Evolutionary conservation across 352 stramenopile species (phyloP).

Genomic region (Peronospora farinosa): DNA sequence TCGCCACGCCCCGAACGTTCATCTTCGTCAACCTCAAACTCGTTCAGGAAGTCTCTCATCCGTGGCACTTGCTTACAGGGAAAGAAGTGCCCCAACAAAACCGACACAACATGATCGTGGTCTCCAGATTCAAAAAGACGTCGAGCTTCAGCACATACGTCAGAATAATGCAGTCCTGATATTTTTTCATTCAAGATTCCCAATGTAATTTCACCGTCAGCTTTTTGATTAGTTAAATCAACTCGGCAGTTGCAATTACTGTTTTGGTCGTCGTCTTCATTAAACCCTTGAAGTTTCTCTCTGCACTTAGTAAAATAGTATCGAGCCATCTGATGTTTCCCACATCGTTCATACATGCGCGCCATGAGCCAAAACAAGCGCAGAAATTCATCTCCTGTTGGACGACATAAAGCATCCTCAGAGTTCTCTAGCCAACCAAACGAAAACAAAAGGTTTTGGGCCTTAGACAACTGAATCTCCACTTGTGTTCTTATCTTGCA

Average conservation of each 20-base stretch:
- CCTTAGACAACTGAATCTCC: constrained; percentile 22
- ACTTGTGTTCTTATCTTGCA: constrained; percentile 23
- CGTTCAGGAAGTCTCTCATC: constrained; percentile 41
- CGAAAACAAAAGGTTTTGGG: constrained; percentile 39
- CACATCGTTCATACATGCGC: constrained; percentile 38
- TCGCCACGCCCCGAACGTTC: constrained; percentile 1
- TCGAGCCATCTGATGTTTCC: constrained; percentile 39
- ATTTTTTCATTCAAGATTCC: constrained; percentile 45
- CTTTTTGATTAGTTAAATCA: constrained; percentile 42
- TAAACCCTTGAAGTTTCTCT: constrained; percentile 18
- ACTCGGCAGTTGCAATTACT: constrained; percentile 15
- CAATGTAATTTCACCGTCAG: constrained; percentile 31
- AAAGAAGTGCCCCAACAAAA: constrained; percentile 51
- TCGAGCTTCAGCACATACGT: constrained; percentile 48
- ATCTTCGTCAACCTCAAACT: constrained; percentile 47
- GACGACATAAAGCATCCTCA: constrained; percentile 8
- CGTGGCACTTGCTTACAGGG: constrained; percentile 37
- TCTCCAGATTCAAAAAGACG: constrained; percentile 29
- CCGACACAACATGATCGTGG: constrained; percentile 36
- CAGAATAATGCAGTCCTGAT: constrained; percentile 42
- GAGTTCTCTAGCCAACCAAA: constrained; percentile 36
- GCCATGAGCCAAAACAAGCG: constrained; percentile 59
- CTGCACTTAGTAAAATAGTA: constrained; percentile 54
- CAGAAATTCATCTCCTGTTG: constrained; percentile 16
- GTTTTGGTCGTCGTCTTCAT: constrained; percentile 2